phyloP scores from a whole-genome alignment of 1,139 yeast species.

The Petasospora rhodanensis region DNA sequence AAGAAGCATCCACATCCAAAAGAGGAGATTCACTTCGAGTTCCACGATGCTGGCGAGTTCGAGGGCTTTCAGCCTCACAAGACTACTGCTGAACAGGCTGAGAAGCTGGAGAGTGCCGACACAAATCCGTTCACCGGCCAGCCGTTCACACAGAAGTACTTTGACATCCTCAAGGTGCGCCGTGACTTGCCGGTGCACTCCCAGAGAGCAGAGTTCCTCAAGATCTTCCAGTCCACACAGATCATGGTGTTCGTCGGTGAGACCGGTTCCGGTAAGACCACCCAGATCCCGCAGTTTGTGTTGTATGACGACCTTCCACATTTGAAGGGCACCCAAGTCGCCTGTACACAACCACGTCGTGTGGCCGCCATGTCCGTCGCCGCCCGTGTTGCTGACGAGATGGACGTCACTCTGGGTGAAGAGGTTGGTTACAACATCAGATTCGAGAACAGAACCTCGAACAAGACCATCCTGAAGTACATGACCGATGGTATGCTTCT shows the following conservation, averaged over 20 bases:
- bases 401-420: constrained; percentile 86
- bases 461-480: constrained; percentile 80
- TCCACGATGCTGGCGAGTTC: constrained; percentile 52
- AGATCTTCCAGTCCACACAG: constrained; percentile 79
- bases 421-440: constrained; percentile 94
- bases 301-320: constrained; percentile 90
- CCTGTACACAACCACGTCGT: constrained; percentile 96
- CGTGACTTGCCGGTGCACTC: constrained; percentile 91
- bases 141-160: constrained; percentile 57
- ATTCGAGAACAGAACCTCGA: constrained; percentile 83
- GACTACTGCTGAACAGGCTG: constrained; percentile 74
- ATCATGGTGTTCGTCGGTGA: constrained; percentile 98
- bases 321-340: constrained; percentile 71
- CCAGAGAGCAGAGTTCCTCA: constrained; percentile 83
- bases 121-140: constrained; percentile 77
- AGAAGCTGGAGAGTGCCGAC: constrained; percentile 55
- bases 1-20: constrained; percentile 29
- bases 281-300: constrained; percentile 95
- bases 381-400: constrained; percentile 91
- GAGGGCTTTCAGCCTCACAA: constrained; percentile 51
- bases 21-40: constrained; percentile 28
- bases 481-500: constrained; percentile 99
- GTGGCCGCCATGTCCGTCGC: constrained; percentile 99
- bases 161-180: constrained; percentile 71
- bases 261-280: constrained; percentile 97